A percentile compares a stretch with the other conserved stretches of the same genome.
phyloP scores from a whole-genome alignment of 2,329 filamentous ascomycete species.

The Coniochaeta sp. region DNA sequence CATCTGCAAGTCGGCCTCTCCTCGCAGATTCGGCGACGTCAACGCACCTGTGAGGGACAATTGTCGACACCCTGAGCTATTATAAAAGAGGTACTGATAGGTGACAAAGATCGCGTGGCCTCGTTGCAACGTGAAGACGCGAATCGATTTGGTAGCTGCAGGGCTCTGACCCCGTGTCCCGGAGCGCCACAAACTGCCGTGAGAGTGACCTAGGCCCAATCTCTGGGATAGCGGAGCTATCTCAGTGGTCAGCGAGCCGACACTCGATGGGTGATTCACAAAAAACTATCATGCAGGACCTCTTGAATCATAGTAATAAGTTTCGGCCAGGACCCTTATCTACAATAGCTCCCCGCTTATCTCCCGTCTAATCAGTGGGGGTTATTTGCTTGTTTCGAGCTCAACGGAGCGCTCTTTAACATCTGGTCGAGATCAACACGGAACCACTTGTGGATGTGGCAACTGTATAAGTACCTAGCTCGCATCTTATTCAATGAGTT shows the following conservation, averaged over 20 bases:
- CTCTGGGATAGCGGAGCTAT: too few relatives aligned
- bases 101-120: not conserved
- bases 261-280: not conserved
- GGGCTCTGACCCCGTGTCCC: not conserved
- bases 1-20: not conserved
- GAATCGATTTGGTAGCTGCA: not conserved
- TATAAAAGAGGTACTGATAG: conserved; percentile 3
- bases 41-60: not conserved
- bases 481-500: not conserved
- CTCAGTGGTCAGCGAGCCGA: not conserved
- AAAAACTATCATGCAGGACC: not conserved
- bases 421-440: not conserved
- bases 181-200: not conserved
- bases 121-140: not conserved
- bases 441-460: not conserved
- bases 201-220: not conserved
- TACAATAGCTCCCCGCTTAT: conserved; percentile 1
- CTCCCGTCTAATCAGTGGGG: not conserved
- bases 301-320: not conserved
- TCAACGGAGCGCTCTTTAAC: not conserved
- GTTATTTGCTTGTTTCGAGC: not conserved
- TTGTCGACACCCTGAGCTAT: not conserved
- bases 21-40: not conserved
- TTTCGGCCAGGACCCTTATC: not conserved
- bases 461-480: not conserved